Conservation (phyloP, 495 filamentous ascomycete species). For the Aspergillus biplanus region DNA sequence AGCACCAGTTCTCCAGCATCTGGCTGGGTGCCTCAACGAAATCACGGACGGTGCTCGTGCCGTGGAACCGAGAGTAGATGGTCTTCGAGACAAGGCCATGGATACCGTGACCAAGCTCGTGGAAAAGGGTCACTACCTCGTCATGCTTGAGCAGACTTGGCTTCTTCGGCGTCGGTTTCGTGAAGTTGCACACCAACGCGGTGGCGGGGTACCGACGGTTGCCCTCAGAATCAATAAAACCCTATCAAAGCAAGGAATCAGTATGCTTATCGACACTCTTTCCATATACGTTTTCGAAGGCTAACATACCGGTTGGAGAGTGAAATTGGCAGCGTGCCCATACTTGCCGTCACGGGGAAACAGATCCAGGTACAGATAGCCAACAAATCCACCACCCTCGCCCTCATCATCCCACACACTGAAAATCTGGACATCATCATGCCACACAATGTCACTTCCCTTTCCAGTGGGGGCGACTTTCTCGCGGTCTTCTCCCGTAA, state of each 20-base stretch:
- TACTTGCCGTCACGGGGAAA: conserved; percentile 71
- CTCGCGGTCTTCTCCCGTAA: conserved; percentile 63
- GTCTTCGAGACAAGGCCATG: conserved; percentile 70
- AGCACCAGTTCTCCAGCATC: conserved; percentile 81
- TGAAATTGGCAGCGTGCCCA: conserved; percentile 77
- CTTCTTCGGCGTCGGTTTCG: conserved; percentile 70
- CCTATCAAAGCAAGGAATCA: conserved; percentile 34
- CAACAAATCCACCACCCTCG: conserved; percentile 68
- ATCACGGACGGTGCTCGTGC: conserved; percentile 71
- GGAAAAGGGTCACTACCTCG: conserved; percentile 73
- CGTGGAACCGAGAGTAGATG: conserved; percentile 72
- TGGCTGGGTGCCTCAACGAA: conserved; percentile 75
- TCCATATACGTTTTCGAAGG: neutral
- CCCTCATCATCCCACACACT: conserved; percentile 72
- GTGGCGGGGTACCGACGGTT: conserved; percentile 68
- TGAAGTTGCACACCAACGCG: conserved; percentile 73
- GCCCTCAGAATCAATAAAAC: conserved; percentile 61
- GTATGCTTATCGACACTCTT: neutral
- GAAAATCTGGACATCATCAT: conserved; percentile 70
- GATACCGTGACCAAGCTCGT: conserved; percentile 77
- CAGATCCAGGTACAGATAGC: conserved; percentile 73
- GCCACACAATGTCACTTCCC: conserved; percentile 70
- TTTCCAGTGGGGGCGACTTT: conserved; percentile 59
- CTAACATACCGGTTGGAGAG: conserved; percentile 62
- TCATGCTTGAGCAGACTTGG: conserved; percentile 72